Percentiles rank a stretch among this genome's conserved stretches.
phyloP scores from a whole-genome alignment of 2,329 filamentous ascomycete species.

The Alternaria arborescens region DNA sequence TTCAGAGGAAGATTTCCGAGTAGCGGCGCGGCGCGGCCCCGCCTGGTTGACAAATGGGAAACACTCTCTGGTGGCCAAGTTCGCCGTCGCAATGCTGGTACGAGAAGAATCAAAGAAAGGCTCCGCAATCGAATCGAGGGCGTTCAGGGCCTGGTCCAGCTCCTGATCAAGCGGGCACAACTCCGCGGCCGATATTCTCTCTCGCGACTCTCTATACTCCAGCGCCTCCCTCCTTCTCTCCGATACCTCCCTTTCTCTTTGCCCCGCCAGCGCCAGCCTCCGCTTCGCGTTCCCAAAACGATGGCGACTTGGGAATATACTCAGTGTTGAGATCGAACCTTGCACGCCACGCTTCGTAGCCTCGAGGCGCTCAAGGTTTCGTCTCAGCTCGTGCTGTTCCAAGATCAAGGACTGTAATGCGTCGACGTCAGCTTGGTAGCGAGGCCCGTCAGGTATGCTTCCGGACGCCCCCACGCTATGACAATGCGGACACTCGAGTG shows the following conservation, averaged over 20 bases:
- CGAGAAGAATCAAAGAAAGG: too few relatives aligned
- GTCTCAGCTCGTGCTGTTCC: conserved; percentile 4
- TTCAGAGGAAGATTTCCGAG: background rate
- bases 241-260: accelerated
- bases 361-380: conserved; percentile 8
- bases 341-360: background rate
- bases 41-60: background rate
- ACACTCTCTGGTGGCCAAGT: background rate
- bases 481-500: background rate
- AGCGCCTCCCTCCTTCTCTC: background rate
- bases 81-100: background rate
- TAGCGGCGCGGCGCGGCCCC: background rate
- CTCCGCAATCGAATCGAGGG: background rate
- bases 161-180: background rate
- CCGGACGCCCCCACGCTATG: background rate
- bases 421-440: background rate
- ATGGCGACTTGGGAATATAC: background rate
- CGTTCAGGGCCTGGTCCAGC: background rate
- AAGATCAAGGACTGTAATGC: background rate
- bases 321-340: background rate
- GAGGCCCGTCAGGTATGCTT: background rate
- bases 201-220: background rate
- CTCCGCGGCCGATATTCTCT: background rate
- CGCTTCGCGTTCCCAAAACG: background rate
- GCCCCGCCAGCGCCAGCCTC: background rate